Conservation (phyloP, 306 rosid species). For the Dalbergia cochinchinensis region DNA sequence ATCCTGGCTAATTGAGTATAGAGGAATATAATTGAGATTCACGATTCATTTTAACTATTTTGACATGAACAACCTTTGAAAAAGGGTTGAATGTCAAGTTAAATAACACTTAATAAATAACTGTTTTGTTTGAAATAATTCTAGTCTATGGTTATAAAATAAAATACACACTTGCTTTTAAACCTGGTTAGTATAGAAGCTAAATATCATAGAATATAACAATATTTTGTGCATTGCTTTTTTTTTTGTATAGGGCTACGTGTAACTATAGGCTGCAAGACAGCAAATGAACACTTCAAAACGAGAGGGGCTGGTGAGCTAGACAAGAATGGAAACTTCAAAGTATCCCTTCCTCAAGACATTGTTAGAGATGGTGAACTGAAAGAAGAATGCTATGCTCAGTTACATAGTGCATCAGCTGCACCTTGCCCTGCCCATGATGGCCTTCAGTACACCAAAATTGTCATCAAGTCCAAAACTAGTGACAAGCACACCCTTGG, state of each 20-base stretch:
- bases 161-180: background rate
- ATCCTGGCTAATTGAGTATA: background rate
- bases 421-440: slow-evolving; percentile 74
- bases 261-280: slow-evolving; percentile 82
- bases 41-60: background rate
- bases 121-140: no score
- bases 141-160: background rate
- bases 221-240: slow-evolving; percentile 16
- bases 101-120: background rate
- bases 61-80: no score
- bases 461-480: slow-evolving; percentile 58
- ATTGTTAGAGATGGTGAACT: slow-evolving; percentile 61
- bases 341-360: slow-evolving; percentile 68
- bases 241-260: slow-evolving; percentile 60
- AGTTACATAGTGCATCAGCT: slow-evolving; percentile 73
- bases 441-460: slow-evolving; percentile 59
- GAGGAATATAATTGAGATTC: no score
- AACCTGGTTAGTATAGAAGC: background rate
- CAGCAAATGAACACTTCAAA: slow-evolving; percentile 61
- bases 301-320: slow-evolving; percentile 70
- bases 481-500: slow-evolving; percentile 64
- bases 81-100: no score
- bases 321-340: slow-evolving; percentile 74
- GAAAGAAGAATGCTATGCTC: slow-evolving; percentile 85
- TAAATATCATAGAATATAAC: background rate